These are phyloP conservation scores for Prunus padus DNA, from an alignment of 306 rosid genomes.

Conservation along the genomic window DNA sequence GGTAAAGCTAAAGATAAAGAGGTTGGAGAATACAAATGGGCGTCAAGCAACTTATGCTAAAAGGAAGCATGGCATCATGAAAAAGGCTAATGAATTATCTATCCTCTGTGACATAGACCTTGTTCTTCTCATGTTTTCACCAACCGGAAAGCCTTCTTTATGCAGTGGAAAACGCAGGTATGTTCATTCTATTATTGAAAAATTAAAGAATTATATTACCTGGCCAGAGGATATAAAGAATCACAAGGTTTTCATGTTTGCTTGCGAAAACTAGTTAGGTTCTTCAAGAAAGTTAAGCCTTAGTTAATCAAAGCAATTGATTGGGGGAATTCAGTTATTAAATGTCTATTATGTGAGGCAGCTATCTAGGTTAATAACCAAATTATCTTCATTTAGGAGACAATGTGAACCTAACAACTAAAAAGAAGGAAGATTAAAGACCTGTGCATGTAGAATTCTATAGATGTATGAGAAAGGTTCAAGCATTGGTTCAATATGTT, in stretches of 20 bases:
- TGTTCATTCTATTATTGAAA: background rate
- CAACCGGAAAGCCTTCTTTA: conserved; percentile 77
- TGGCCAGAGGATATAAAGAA: background rate
- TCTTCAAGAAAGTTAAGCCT: background rate
- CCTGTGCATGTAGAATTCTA: background rate
- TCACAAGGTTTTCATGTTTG: background rate
- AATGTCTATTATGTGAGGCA: background rate
- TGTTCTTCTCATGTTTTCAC: conserved; percentile 95
- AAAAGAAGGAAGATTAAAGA: background rate
- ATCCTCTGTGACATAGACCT: conserved; percentile 84
- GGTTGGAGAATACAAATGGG: conserved; percentile 73
- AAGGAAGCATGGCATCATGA: conserved; percentile 76
- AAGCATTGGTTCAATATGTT: too few species aligned
- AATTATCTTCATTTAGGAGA: background rate
- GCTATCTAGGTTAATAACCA: background rate
- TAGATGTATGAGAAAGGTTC: background rate
- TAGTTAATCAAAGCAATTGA: background rate
- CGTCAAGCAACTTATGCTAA: conserved; percentile 85
- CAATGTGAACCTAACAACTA: too few species aligned
- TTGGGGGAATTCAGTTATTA: background rate
- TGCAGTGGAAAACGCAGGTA: conserved; percentile 74
- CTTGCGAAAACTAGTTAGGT: background rate
- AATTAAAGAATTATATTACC: background rate
- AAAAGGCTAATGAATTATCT: conserved; percentile 83
- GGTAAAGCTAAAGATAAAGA: conserved; percentile 84